Base-by-base conservation (phyloP, 1,284 basidiomycete genomes). In the Sporisorium iseilematis-ciliati region DNA sequence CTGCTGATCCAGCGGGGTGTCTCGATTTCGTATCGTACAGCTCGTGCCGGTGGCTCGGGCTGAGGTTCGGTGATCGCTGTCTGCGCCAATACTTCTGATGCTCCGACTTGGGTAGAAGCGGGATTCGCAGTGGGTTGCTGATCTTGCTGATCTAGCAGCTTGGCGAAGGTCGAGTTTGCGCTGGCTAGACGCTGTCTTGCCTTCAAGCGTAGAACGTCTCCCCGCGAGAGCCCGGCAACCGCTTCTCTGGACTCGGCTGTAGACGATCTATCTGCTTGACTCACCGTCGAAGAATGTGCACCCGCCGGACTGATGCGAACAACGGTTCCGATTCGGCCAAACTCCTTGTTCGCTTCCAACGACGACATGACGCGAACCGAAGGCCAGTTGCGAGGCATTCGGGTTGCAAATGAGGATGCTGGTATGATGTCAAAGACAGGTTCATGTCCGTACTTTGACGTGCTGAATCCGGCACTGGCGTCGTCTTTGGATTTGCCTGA, bases 341-440 rank as follows among this genome's bases (percentile, higher is more conserved):
- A 75, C 50, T 75, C 62, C 45, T 69, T 69, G 59, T 75, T 69
- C 8, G 72, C 72, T 25, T 75, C 63, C 23, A 59, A 31, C 0
- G 62, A 58, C 14, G 72, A 65, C 72, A 75, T 63, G 48, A 75
- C 59, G 18, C 56, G 62, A 4, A 75, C 52, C 12, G 65, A 69
- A 18, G 72, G 72, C 72, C 72, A 75, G 2, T 26, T 69, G 5
- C 62, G 56, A 5, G 72, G 72, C 42, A 60, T n/a, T 8, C 72
- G 46, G 1, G 72, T 75, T 4, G 40, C 31, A 1, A 62, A 16
- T 2, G 10, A 29, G 10, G 62, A 65, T 3, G 33, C 14, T 6
- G 72, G 72, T 6, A 75, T 65, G n/a, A 75, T 55, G 35, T 75
- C 72, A 51, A 75, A 69, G 20, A 69, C 46, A 2, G 56, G 31